Evolutionary conservation across 2,329 filamentous ascomycete species (phyloP), one percentile per base, ranked within the genome.

Genomic region (Sclerotinia nivalis): DNA sequence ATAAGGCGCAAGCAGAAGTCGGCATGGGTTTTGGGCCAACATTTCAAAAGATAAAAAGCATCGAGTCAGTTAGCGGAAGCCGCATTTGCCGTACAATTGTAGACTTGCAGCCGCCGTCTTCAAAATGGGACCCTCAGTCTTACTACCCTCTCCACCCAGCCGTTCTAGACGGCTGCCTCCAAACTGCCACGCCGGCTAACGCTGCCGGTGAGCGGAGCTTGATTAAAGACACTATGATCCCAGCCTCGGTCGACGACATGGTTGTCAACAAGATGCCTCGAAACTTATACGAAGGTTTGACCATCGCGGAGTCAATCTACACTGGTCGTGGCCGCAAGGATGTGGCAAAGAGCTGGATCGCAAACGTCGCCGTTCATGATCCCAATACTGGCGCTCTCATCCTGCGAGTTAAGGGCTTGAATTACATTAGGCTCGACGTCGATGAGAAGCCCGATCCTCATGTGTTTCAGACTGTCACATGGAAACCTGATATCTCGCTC

Each of bases 71-170:
- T 62, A 31, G 22, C n/a, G 59, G 59, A 31, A 62, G 37, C 45
- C 70, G 74, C 18, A 62, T 20, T 7, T 28, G 40, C 31, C 59
- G 40, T 31, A 62, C 9, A 12, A 25, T 47, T 4, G 25, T 62
- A n/a, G 8, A 12, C 43, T 25, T 62, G 40, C 8, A 25, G 40
- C 22, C 22, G 40, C 70, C 75, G 18, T 7, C 28, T 22, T 15
- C 70, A 50, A 40, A 69, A 76, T 59, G 34, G 28, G 31, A 72
- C 54, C 64, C 47, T 7, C 76, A 80, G 64, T 80, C 78, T 22
- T 28, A 34, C 2, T 80, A 81, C 66, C 45, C 68, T 2, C 62
- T 81, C 43, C 79, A 81, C 68, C 80, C 80, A 7, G 72, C 77
- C 6, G 71, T 71, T 8, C 70, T 81, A 4, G 79, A 81, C 67